phyloP scores from a whole-genome alignment of 441 rosid species.

The Brassica balearica region DNA sequence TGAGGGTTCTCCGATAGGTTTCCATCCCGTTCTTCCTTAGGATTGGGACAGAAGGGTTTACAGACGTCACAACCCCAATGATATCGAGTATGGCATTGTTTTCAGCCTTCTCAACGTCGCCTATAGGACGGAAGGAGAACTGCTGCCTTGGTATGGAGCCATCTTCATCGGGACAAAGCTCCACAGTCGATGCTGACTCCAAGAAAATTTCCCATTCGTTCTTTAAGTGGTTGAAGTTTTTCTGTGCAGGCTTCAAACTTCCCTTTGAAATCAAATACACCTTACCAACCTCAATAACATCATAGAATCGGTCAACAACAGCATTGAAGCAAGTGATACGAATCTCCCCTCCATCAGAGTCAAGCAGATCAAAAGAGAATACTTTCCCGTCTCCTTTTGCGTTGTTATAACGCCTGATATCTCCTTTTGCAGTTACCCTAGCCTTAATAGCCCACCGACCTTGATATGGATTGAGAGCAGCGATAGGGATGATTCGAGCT shows the following conservation, averaged over 20 bases:
- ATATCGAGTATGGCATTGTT: constrained; percentile 72
- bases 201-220: constrained; percentile 83
- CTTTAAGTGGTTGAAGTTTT: constrained; percentile 84
- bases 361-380: constrained; percentile 85
- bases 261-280: constrained; percentile 90
- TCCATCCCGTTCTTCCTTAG: constrained; percentile 91
- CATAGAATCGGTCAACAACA: constrained; percentile 75
- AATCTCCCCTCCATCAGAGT: constrained; percentile 88
- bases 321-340: constrained; percentile 84
- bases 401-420: constrained; percentile 79
- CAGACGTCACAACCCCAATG: constrained; percentile 70
- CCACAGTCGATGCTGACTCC: constrained; percentile 74
- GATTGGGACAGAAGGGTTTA: constrained; percentile 73
- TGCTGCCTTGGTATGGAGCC: constrained; percentile 79
- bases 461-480: constrained; percentile 91
- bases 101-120: constrained; percentile 73
- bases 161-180: constrained; percentile 78
- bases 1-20: constrained; percentile 80
- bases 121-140: constrained; percentile 72
- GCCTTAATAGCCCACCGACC: constrained; percentile 96
- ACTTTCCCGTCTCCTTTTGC: constrained; percentile 93
- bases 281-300: constrained; percentile 71
- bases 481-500: constrained; percentile 72
- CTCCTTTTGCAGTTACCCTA: constrained; percentile 87
- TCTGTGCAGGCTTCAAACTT: constrained; percentile 84